A percentile compares a stretch with the other conserved stretches of the same genome.
These are phyloP conservation scores for Trematosphaeria pertusa DNA, from an alignment of 2,329 filamentous ascomycete genomes.

Conservation along the genomic window DNA sequence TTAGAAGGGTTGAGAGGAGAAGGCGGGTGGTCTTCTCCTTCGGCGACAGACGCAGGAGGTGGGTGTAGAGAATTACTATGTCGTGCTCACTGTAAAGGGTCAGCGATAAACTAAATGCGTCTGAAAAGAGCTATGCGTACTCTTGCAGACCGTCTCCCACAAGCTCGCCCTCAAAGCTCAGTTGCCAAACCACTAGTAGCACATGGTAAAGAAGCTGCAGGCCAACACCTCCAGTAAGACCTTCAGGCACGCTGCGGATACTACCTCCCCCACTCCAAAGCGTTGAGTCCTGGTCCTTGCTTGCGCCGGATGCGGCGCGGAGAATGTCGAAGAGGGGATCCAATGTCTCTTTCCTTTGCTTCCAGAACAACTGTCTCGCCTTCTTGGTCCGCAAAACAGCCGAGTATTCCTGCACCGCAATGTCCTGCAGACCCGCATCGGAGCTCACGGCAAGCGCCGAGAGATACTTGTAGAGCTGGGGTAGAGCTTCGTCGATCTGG, in stretches of 20 bases:
- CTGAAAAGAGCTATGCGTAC: no score
- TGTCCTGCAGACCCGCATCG: conserved; percentile 91
- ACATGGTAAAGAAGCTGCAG: conserved; percentile 94
- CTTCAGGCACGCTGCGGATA: conserved; percentile 70
- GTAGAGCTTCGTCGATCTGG: conserved; percentile 77
- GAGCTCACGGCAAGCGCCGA: conserved; percentile 82
- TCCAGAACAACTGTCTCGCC: conserved; percentile 86
- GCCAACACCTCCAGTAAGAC: conserved; percentile 77
- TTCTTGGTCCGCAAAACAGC: conserved; percentile 77
- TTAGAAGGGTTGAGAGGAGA: conserved; percentile 86
- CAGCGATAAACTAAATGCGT: no score
- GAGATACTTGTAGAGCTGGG: conserved; percentile 84
- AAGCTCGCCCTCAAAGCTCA: conserved; percentile 82
- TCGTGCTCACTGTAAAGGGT: conserved; percentile 78
- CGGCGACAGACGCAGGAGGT: conserved; percentile 87
- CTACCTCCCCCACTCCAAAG: conserved; percentile 60
- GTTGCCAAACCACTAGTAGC: conserved; percentile 91
- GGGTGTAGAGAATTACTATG: conserved; percentile 88
- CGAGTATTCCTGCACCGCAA: conserved; percentile 92
- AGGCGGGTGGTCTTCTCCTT: conserved; percentile 98
- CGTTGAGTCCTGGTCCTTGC: conserved; percentile 70
- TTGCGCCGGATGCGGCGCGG: conserved; percentile 74
- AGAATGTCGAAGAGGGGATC: conserved; percentile 83
- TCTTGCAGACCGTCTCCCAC: conserved; percentile 84
- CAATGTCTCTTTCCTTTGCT: conserved; percentile 84